These are phyloP conservation scores for Aspergillus saccharolyticus DNA, from an alignment of 495 filamentous ascomycete genomes.

Conservation along the genomic window DNA sequence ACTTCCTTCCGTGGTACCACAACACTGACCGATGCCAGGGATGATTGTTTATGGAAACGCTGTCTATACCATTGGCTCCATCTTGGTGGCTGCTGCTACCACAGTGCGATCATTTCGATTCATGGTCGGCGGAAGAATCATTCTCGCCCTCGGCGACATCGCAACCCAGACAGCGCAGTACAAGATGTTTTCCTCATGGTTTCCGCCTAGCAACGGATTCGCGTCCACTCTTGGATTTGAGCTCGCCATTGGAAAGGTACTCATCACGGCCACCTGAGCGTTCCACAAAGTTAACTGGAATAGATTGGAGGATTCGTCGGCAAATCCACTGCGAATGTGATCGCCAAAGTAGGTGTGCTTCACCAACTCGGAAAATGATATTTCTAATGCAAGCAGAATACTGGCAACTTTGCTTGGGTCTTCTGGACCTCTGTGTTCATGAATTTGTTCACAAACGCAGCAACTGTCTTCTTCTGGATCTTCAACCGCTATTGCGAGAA, in stretches of 20 bases:
- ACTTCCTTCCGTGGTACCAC: background rate
- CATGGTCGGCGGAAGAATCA: constrained; percentile 40
- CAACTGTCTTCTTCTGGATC: constrained; percentile 36
- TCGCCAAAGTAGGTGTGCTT: constrained; percentile 12
- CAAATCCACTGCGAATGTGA: constrained; percentile 21
- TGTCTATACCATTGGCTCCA: constrained; percentile 42
- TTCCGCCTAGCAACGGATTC: constrained; percentile 42
- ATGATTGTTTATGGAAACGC: constrained; percentile 44
- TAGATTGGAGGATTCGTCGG: constrained; percentile 22
- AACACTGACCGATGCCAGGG: constrained; percentile 16
- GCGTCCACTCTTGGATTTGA: constrained; percentile 40
- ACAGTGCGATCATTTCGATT: constrained; percentile 39
- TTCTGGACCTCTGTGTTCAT: constrained; percentile 46
- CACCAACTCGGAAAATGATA: background rate
- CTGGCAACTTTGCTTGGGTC: constrained; percentile 42
- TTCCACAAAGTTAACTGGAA: background rate
- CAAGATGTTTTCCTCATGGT: constrained; percentile 49
- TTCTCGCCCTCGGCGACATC: constrained; percentile 41
- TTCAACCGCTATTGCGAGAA: constrained; percentile 36
- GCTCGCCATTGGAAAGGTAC: constrained; percentile 39
- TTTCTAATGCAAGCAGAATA: constrained; percentile 22
- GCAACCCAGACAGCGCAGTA: constrained; percentile 45
- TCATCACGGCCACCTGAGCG: background rate
- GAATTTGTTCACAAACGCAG: constrained; percentile 42
- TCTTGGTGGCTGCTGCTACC: constrained; percentile 40